These are phyloP conservation scores for Myxozyma neglecta DNA, from an alignment of 805 yeast species.

Conservation along the genomic window DNA sequence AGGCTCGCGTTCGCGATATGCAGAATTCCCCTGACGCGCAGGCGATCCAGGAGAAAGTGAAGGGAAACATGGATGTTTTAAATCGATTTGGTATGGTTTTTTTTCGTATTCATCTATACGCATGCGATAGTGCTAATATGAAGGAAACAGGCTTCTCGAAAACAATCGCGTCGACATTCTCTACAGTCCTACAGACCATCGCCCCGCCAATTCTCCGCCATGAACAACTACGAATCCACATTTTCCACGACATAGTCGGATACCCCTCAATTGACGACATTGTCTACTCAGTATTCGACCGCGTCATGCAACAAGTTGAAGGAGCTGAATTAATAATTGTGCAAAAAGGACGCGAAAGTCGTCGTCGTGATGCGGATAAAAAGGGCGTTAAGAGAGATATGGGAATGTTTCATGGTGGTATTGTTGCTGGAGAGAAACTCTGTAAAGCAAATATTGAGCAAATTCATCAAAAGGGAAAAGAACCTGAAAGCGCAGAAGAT, in stretches of 20 bases:
- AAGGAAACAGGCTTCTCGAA: conserved; percentile 32
- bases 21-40: conserved; percentile 38
- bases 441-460: conserved; percentile 76
- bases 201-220: conserved; percentile 49
- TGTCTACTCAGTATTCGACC: conserved; percentile 52
- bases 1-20: conserved; percentile 43
- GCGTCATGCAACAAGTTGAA: conserved; percentile 65
- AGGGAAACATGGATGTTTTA: conserved; percentile 27
- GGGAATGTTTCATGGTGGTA: conserved; percentile 71
- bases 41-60: conserved; percentile 33
- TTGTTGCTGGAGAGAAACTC: conserved; percentile 82
- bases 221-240: conserved; percentile 46
- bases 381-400: conserved; percentile 48
- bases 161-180: conserved; percentile 40
- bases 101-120: not conserved
- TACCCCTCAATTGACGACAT: conserved; percentile 50
- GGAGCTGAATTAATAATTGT: conserved; percentile 61
- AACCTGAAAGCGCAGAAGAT: conserved; percentile 36
- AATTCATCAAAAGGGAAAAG: conserved; percentile 41
- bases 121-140: conserved; percentile 19
- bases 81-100: conserved; percentile 18
- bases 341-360: conserved; percentile 47
- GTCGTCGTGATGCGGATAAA: conserved; percentile 40
- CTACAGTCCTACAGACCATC: conserved; percentile 44
- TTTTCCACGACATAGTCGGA: conserved; percentile 50